Conservation (phyloP, 371 early-diverging fungal genomes). For the Mortierella sp. region DNA sequence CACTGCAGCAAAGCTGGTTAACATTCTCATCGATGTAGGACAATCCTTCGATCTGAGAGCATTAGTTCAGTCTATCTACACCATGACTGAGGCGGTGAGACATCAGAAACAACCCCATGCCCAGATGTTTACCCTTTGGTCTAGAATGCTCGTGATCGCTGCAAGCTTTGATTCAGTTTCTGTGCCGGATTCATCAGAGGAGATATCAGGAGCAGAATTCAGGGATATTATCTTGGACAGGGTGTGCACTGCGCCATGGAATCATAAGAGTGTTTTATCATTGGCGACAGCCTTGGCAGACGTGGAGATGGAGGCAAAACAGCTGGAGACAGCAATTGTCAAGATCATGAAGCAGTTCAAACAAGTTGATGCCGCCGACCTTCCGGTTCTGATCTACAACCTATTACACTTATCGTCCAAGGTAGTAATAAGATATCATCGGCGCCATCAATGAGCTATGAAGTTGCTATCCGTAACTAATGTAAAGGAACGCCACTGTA, state of each 20-base stretch:
- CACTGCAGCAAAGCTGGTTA: constrained; percentile 54
- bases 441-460: not conserved
- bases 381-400: constrained; percentile 70
- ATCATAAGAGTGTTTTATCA: constrained; percentile 55
- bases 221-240: constrained; percentile 56
- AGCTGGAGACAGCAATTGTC: constrained; percentile 54
- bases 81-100: constrained; percentile 35
- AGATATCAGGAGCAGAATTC: constrained; percentile 47
- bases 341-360: constrained; percentile 62
- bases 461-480: not conserved
- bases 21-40: constrained; percentile 38
- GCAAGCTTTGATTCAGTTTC: constrained; percentile 35
- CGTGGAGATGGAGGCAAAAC: constrained; percentile 59
- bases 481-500: constrained; percentile 12
- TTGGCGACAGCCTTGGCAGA: constrained; percentile 65
- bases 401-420: constrained; percentile 69
- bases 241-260: constrained; percentile 60
- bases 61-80: constrained; percentile 33
- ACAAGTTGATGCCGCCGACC: constrained; percentile 64
- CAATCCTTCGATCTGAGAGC: constrained; percentile 30
- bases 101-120: constrained; percentile 35
- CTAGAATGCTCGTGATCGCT: constrained; percentile 62
- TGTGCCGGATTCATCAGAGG: constrained; percentile 39
- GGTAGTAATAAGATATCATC: constrained; percentile 42
- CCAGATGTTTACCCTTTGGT: constrained; percentile 60